A percentile compares a stretch with the other conserved stretches of the same genome.
phyloP scores from a whole-genome alignment of 495 filamentous ascomycete genomes.

The Daldinia vernicosa region DNA sequence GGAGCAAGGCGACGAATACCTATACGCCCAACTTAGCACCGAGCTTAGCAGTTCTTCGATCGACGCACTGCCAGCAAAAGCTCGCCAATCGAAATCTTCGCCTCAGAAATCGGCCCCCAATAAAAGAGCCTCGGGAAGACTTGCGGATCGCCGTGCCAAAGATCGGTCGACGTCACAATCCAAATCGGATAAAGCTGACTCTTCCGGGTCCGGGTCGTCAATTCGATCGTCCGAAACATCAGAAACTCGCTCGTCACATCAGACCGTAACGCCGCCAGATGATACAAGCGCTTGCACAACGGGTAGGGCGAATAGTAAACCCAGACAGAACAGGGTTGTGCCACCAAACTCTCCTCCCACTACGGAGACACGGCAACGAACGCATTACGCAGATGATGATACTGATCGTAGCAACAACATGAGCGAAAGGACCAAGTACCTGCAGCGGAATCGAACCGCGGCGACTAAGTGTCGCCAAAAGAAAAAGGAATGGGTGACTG shows the following conservation, averaged over 20 bases:
- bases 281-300: neutral
- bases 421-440: conserved; percentile 59
- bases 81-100: neutral
- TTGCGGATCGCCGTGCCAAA: conserved; percentile 1
- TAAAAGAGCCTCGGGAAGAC: neutral
- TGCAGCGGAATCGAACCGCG: conserved; percentile 84
- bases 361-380: conserved; percentile 24
- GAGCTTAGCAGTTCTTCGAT: conserved; percentile 17
- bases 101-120: neutral
- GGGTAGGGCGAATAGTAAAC: conserved; percentile 1
- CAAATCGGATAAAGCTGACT: conserved; percentile 23
- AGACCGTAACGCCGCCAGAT: conserved; percentile 26
- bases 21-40: conserved; percentile 5
- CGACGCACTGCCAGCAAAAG: conserved; percentile 10
- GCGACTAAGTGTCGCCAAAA: conserved; percentile 89
- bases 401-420: conserved; percentile 28
- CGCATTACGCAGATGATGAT: conserved; percentile 6
- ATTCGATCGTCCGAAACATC: conserved; percentile 39
- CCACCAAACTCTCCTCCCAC: neutral
- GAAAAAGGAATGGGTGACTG: conserved; percentile 78
- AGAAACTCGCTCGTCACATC: conserved; percentile 36
- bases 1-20: conserved; percentile 13
- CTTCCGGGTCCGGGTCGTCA: conserved; percentile 22
- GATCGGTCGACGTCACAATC: conserved; percentile 5
- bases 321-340: neutral